These are phyloP conservation scores for Dendrobium catenatum DNA, from an alignment of 106 monocot genomes.

Conservation along the genomic window DNA sequence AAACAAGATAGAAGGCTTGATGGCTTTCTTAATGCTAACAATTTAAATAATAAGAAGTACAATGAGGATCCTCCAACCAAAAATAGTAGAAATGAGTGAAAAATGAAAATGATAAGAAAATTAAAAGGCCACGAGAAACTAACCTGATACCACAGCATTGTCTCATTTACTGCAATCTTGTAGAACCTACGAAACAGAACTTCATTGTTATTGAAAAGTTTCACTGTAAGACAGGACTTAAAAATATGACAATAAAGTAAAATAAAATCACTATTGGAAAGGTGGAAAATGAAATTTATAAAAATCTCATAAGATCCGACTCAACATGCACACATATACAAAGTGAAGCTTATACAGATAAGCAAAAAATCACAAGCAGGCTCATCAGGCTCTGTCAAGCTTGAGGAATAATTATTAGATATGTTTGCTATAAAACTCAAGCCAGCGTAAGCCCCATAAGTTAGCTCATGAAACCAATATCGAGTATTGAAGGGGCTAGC, in stretches of 20 bases:
- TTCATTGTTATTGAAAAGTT: neutral
- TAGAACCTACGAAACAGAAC: constrained; percentile 69
- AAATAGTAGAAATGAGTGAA: neutral
- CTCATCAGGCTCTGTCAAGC: neutral
- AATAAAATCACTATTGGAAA: constrained; percentile 3
- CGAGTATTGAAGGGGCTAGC: neutral
- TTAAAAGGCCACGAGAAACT: constrained; percentile 37
- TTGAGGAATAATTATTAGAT: neutral
- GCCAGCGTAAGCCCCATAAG: neutral
- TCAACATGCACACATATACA: neutral
- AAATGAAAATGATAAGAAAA: neutral
- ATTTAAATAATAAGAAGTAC: neutral
- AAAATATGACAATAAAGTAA: neutral
- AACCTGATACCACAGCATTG: constrained; percentile 97
- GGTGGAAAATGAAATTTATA: neutral
- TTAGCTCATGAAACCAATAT: neutral
- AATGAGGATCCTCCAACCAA: neutral
- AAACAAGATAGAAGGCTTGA: neutral
- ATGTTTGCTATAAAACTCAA: neutral
- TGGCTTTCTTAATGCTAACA: neutral
- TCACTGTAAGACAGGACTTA: neutral
- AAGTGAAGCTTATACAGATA: neutral
- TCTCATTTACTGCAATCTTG: constrained; percentile 61
- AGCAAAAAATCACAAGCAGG: neutral
- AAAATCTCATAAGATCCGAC: neutral